Base-by-base conservation (phyloP, 495 filamentous ascomycete genomes). In the Penicillium bialowiezense region DNA sequence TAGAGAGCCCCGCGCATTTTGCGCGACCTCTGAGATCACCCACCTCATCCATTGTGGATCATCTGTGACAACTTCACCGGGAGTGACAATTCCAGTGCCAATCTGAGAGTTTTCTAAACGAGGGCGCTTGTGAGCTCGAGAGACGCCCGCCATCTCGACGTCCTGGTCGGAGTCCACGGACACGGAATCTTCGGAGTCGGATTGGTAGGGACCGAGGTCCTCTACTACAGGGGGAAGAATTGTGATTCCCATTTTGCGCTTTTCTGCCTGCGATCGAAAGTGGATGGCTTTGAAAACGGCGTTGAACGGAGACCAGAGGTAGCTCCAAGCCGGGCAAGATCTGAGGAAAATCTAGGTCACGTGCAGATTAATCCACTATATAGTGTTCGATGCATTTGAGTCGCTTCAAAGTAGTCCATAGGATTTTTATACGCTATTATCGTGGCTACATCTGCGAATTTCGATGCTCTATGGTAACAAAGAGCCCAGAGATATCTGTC, bases 11-110 rank as follows among this genome's bases (percentile, higher is more conserved):
- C 48, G 37, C 29, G 24, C 37, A 33, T 31, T 50, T 48, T 26
- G 48, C 50, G 45, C 41, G 13, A 23, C 12, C 7, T 37, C 17
- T 3, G 36, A 15, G 2, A 3, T 15, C 3, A 68, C 75, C 44
- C 69, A 88, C 82, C 90, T 82, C 90, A 98, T 98, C 91, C 91
- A 97, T 76, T 97, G 92, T 6, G 91, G 85, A 69, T 96, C 90
- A 56, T 81, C 75, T 18, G 93, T 97, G 35, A 98, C 86, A 36
- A 82, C 71, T 66, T 96, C 88, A 50, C 93, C 93, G 7, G 93
- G 93, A 6, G 91, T 96, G 42, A 98, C 83, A 54, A 96, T 81
- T 53, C 71, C 70, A 41, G 63, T 68, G 31, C 58, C 55, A 18
- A 65, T 56, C 14, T 62, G 56, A n/a, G 50, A 58, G 12, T 55